Base-by-base conservation (phyloP, 140 eudicot species). In the Bidens hawaiensis region DNA sequence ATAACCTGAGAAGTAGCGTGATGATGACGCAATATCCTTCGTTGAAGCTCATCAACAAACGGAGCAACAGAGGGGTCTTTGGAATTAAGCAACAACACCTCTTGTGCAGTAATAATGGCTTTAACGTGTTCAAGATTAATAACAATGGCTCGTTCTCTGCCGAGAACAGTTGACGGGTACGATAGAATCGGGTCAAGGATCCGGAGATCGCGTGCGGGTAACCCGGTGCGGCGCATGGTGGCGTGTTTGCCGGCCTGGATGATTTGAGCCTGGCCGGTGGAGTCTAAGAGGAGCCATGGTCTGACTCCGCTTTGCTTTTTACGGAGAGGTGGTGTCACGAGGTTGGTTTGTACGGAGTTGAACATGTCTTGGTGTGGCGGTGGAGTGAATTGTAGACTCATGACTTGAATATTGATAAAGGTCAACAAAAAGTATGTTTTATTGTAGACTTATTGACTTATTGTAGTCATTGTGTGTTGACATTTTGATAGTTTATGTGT, bases 161-260 rank as follows among this genome's bases (percentile, higher is more conserved):
- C 99, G 26, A 93, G 67, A 0, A 93, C 94, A 3, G 95, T 93
- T 12, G 96, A 88, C 0, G 99, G 99, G 57, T 93, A 93, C 0
- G 99, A 93, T 8, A 93, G 69, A 2, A 93, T 77, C 24, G 96
- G 99, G 60, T 93, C 99, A 1, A 93, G 87, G 57, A 93, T 81
- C 4, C 99, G 85, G 14, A 93, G 89, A 68, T 93, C 99, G 8
- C 99, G 99, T 2, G 99, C 99, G 21, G 99, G 99, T 14, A 93
- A 82, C 3, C 93, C 93, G 0, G 99, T 93, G 1, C 95, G 82
- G 50, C 96, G 81, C 99, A 93, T 93, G 71, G 85, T 83, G 25
- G 94, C 79, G 54, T 93, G 99, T 36, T 93, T 88, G 18, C 99
- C 99, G 63, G 83, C 98, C 68, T 91, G 96, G 69, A 80, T 83